phyloP scores from a whole-genome alignment of 768 basidiomycete species.

The Rhodotorula taiwanensis region DNA sequence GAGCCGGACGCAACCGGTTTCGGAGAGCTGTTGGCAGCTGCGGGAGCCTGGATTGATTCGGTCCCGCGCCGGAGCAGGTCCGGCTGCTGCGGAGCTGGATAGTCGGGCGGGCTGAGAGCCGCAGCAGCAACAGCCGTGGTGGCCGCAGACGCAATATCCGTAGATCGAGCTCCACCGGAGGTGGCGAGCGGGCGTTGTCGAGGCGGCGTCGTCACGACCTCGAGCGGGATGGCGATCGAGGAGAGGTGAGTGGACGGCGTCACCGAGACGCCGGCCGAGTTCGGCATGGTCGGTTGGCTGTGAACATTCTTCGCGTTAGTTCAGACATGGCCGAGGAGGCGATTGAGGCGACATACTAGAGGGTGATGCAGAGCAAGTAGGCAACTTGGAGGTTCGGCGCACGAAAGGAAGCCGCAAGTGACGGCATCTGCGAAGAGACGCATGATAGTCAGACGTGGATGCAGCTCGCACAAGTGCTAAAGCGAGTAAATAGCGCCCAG shows the following conservation, averaged over 20 bases:
- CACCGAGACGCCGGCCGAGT: not conserved
- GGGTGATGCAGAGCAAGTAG: conserved; percentile 14
- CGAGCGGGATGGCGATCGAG: conserved; percentile 18
- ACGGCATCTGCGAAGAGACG: not conserved
- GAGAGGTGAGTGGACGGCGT: conserved; percentile 3
- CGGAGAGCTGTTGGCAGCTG: no score
- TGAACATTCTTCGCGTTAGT: not conserved
- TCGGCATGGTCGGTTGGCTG: not conserved
- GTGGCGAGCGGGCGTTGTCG: not conserved
- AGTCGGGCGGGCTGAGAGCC: no score
- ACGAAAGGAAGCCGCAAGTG: conserved; percentile 12
- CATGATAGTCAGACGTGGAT: no score
- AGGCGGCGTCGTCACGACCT: conserved; percentile 12
- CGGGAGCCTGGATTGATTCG: no score
- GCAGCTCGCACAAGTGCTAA: no score
- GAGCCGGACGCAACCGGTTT: not conserved
- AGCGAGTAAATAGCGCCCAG: not conserved
- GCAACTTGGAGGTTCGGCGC: conserved; percentile 27
- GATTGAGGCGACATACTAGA: conserved; percentile 7
- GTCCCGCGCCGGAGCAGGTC: no score
- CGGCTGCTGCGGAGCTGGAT: no score
- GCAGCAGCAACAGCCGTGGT: no score
- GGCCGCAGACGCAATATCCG: no score
- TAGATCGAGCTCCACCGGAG: no score
- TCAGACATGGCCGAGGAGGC: no score